Evolutionary conservation across 2,329 filamentous ascomycete genomes (phyloP), one percentile per base, ranked within the genome.

Genomic region (Sarocladium strictum): DNA sequence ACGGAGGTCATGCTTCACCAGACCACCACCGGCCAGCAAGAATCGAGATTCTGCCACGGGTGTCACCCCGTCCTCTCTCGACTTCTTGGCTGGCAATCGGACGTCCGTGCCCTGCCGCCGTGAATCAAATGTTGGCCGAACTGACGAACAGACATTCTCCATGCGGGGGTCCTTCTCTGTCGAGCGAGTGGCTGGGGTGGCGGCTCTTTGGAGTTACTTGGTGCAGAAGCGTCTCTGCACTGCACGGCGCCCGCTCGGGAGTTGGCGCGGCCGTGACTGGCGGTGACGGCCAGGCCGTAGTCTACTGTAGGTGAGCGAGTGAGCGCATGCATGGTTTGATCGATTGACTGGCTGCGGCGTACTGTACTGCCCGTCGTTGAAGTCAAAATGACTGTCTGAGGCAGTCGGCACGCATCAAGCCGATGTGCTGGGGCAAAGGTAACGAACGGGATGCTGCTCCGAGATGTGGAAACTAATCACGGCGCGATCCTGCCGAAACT

Each of bases 401-500:
- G n/a, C n/a, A 21, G n/a, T 43, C 12, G 17, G 7, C 38, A 43
- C 43, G 29, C 23, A 15, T 47, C 23, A 17, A 27, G 12, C 23
- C 12, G 21, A 47, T n/a, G 24, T 23, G 12, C 23, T n/a, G 29
- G 29, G 29, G 7, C 7, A 12, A 32, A 32, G 29, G n/a, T 10
- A 24, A 24, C 21, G 21, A 43, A 23, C 24, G 40, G 40, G 19
- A 43, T 43, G 40, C 9, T 7, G 40, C 19, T 23, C 12, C 40
- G 40, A 21, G 43, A 5, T 5, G n/a, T n/a, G n/a, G n/a, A n/a
- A 21, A 29, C 47, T 51, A 51, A 23, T 9, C 27, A 33, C 47
- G 47, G 47, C 47, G 19, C 47, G 27, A 51, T 21, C 47, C 27
- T 33, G 43, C 43, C 43, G 43, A 49, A 49, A 49, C 43, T 49